phyloP scores from a whole-genome alignment of 2,329 filamentous ascomycete genomes.

The Curvularia lunata region DNA sequence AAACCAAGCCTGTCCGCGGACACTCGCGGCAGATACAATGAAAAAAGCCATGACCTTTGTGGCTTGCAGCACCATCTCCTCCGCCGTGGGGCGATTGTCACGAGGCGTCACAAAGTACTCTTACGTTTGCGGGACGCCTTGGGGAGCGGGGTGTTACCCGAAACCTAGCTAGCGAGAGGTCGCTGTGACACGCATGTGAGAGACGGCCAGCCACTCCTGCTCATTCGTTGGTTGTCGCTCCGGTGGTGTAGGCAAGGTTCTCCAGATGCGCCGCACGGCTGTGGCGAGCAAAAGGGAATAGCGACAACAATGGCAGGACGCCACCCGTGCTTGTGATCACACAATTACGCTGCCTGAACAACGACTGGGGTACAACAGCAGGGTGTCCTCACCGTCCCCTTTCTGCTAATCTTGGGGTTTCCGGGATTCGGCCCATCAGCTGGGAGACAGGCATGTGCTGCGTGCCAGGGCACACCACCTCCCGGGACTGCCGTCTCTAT shows the following conservation, averaged over 20 bases:
- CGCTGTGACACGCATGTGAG: conserved; percentile 35
- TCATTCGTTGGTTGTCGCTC: conserved; percentile 29
- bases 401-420: conserved; percentile 20
- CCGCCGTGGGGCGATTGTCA: conserved; percentile 18
- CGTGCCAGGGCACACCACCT: conserved; percentile 19
- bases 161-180: conserved; percentile 15
- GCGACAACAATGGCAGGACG: conserved; percentile 30
- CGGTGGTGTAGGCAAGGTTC: conserved; percentile 32
- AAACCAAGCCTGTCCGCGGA: conserved; percentile 1
- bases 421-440: conserved; percentile 16
- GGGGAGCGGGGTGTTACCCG: conserved; percentile 18
- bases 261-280: conserved; percentile 42
- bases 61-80: conserved; percentile 22
- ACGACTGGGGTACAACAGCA: conserved; percentile 10
- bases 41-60: conserved; percentile 11
- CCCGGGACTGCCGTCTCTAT: conserved; percentile 19
- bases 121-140: conserved; percentile 19
- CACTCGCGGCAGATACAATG: conserved; percentile 13
- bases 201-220: conserved; percentile 17
- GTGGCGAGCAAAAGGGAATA: conserved; percentile 35
- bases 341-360: conserved; percentile 26
- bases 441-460: conserved; percentile 29
- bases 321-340: conserved; percentile 38
- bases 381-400: conserved; percentile 3
- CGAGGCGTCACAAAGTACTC: conserved; percentile 25